Evolutionary conservation across 495 filamentous ascomycete genomes (phyloP), one percentile per base, ranked within the genome.

Genomic region (Xylaria longipes): DNA sequence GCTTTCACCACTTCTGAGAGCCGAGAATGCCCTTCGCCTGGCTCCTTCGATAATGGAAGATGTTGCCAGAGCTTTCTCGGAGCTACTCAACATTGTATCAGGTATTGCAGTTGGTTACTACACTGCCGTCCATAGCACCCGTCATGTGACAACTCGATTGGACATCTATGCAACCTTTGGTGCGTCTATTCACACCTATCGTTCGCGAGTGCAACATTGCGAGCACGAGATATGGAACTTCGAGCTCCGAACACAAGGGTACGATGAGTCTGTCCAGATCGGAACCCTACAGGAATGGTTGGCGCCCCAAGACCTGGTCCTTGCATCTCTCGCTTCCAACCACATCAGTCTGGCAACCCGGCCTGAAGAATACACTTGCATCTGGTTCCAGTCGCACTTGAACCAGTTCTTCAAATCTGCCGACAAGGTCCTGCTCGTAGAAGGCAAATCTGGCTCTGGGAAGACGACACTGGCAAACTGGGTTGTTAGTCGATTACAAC

Each of bases 381-480:
- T 67, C 48, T 67, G 65, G 65, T 67, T 67, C 25, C 65, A 67
- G 35, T 56, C 65, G n/a, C 65, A 67, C 35, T 43, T 67, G 48
- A 67, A 67, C 22, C 65, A 67, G 48, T 67, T 67, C 48, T 67
- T 67, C 65, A 67, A 67, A 48, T 50, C 48, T n/a, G 33, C 20
- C 6, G 65, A 67, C 14, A 56, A 56, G n/a, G 65, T 43, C 0
- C 33, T 67, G 31, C 31, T 67, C n/a, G 65, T 67, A 20, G 65
- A 67, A 20, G 65, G 65, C 29, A 48, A 48, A 22, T 56, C 65
- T 6, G 65, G 65, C 12, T 67, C 65, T 22, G 65, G 65, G 22
- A 67, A 67, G 35, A 67, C 65, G 22, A 67, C 65, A 35, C 48
- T 67, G 4, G 65, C 65, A 33, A 67, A 67, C 48, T 67, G 65